phyloP scores from a whole-genome alignment of 352 stramenopile species.

The Phytophthora multivora region DNA sequence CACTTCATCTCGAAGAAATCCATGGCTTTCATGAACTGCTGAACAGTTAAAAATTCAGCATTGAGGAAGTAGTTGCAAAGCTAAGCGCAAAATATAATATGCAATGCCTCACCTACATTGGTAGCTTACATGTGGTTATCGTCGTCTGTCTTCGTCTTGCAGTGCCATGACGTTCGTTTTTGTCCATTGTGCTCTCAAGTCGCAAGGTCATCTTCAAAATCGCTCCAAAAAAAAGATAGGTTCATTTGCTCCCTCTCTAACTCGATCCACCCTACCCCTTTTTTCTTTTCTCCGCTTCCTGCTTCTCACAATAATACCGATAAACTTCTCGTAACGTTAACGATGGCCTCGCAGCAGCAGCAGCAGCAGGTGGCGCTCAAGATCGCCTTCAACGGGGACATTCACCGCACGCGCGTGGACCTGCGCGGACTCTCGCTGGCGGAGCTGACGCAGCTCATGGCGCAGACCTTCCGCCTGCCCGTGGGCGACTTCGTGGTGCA shows the following conservation, averaged over 20 bases:
- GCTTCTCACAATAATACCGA: conserved; percentile 3
- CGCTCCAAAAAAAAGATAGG: too few species aligned
- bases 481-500: conserved; percentile 65
- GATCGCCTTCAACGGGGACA: conserved; percentile 78
- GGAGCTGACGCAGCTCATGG: conserved; percentile 58
- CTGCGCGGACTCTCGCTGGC: conserved; percentile 53
- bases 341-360: conserved; percentile 21
- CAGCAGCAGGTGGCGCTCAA: conserved; percentile 63
- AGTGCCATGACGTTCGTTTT: too few species aligned
- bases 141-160: too few species aligned
- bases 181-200: too few species aligned
- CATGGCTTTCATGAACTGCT: conserved; percentile 24
- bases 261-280: background rate
- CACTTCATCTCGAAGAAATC: conserved; percentile 27
- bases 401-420: conserved; percentile 77
- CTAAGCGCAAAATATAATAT: background rate
- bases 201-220: too few species aligned
- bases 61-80: too few species aligned
- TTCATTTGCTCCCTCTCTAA: background rate
- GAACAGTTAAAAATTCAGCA: background rate
- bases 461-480: conserved; percentile 57
- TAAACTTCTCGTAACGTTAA: background rate
- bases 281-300: background rate
- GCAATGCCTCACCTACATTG: background rate
- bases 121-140: too few species aligned